Evolutionary conservation across 371 early-diverging fungal species (phyloP).

Genomic region (Syncephalastrum racemosum): DNA sequence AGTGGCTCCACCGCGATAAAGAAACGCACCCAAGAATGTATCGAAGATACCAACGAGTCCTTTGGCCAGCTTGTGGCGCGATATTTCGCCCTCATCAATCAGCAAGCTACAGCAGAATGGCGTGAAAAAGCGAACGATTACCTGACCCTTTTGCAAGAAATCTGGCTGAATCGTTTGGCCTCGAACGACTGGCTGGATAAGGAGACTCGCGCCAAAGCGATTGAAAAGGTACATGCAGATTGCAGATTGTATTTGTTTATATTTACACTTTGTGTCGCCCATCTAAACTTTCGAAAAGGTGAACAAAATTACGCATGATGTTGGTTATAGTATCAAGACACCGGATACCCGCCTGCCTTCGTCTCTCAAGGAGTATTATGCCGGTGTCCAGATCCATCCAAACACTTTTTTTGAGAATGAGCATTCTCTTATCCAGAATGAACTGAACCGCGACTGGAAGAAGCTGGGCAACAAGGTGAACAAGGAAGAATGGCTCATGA

Average conservation of each 20-base stretch:
- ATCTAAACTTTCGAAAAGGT: constrained; percentile 10
- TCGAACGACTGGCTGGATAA: constrained; percentile 55
- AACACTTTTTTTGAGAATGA: constrained; percentile 47
- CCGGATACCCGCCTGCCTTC: constrained; percentile 50
- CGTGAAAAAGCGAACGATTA: constrained; percentile 31
- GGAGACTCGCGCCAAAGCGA: constrained; percentile 42
- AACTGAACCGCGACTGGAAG: constrained; percentile 17
- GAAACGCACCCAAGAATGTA: constrained; percentile 49
- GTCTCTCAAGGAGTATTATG: constrained; percentile 46
- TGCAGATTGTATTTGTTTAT: no score
- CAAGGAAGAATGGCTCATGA: constrained; percentile 53
- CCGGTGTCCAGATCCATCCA: constrained; percentile 21
- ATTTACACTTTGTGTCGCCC: no score
- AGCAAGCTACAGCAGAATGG: constrained; percentile 31
- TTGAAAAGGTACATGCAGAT: constrained; percentile 39
- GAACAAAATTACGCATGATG: constrained; percentile 33
- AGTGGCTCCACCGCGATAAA: constrained; percentile 35
- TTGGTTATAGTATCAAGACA: constrained; percentile 48
- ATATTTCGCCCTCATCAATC: constrained; percentile 45
- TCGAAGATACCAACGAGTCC: constrained; percentile 28
- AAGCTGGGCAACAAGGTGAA: constrained; percentile 43
- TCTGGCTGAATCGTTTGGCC: constrained; percentile 39
- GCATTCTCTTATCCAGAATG: no score
- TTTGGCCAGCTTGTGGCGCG: constrained; percentile 58
- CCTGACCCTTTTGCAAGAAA: constrained; percentile 27